Evolutionary conservation across 2,329 filamentous ascomycete species (phyloP).

Genomic region (Claviceps sp.): DNA sequence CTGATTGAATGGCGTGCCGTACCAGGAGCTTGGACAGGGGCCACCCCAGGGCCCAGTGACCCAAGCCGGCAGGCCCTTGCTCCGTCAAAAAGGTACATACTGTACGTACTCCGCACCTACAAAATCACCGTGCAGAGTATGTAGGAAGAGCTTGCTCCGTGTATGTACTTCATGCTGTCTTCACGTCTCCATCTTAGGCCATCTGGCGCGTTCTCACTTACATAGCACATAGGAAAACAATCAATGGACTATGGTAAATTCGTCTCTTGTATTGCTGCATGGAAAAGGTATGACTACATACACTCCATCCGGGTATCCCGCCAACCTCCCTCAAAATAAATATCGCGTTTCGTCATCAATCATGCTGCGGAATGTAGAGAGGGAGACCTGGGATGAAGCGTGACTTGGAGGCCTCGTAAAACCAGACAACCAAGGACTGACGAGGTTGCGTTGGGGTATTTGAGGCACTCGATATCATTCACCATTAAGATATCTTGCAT

Average conservation of each 20-base stretch:
- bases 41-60: too few species aligned
- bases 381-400: slow-evolving; percentile 3
- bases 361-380: slow-evolving; percentile 11
- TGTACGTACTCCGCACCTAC: too few species aligned
- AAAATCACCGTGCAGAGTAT: too few species aligned
- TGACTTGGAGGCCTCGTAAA: slow-evolving; percentile 1
- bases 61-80: too few species aligned
- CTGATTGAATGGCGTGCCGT: too few species aligned
- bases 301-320: slow-evolving; percentile 11
- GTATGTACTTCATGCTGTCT: too few species aligned
- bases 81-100: too few species aligned
- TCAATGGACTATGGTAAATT: slow-evolving; percentile 6
- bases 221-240: too few species aligned
- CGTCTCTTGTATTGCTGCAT: slow-evolving; percentile 9
- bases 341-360: slow-evolving; percentile 9
- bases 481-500: slow-evolving; percentile 9
- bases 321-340: slow-evolving; percentile 4
- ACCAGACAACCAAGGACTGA: slow-evolving; percentile 7
- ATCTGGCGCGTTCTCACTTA: too few species aligned
- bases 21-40: too few species aligned
- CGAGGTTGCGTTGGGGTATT: slow-evolving; percentile 9
- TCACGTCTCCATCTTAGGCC: too few species aligned
- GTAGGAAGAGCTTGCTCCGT: too few species aligned
- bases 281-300: slow-evolving; percentile 12
- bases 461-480: slow-evolving; percentile 9